Evolutionary conservation across 2,329 filamentous ascomycete genomes (phyloP).

Genomic region (Atkinsonella texensis): DNA sequence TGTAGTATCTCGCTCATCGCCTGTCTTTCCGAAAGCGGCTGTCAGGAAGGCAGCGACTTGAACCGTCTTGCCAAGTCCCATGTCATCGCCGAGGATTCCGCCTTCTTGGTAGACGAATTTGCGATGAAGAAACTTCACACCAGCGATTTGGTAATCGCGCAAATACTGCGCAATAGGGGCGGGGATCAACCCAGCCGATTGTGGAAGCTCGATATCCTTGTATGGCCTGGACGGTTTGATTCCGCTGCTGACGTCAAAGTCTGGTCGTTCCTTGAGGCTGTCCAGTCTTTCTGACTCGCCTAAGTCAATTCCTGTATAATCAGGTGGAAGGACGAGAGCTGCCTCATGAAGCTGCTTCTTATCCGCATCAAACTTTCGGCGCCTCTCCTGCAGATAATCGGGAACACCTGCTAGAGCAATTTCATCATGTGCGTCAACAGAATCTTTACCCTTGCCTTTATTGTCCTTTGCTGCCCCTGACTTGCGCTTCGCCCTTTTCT

Average conservation of each 20-base stretch:
- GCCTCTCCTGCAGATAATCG: slow-evolving; percentile 59
- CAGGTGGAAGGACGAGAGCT: slow-evolving; percentile 65
- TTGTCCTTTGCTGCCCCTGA: slow-evolving; percentile 16
- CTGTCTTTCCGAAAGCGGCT: slow-evolving; percentile 87
- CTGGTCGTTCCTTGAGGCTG: slow-evolving; percentile 53
- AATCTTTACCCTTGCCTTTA: slow-evolving; percentile 14
- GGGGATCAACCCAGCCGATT: slow-evolving; percentile 72
- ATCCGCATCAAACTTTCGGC: slow-evolving; percentile 55
- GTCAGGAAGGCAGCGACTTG: slow-evolving; percentile 90
- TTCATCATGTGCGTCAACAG: slow-evolving; percentile 28
- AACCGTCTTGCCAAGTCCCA: slow-evolving; percentile 95
- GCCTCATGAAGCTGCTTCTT: slow-evolving; percentile 47
- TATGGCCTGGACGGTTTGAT: slow-evolving; percentile 58
- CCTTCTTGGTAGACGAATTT: slow-evolving; percentile 86
- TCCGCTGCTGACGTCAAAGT: slow-evolving; percentile 42
- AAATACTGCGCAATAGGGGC: slow-evolving; percentile 85
- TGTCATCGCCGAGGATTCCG: slow-evolving; percentile 87
- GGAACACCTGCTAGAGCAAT: slow-evolving; percentile 50
- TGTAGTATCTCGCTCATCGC: slow-evolving; percentile 73
- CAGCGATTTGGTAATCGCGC: slow-evolving; percentile 80
- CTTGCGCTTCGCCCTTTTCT: slow-evolving; percentile 17
- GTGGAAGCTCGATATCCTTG: slow-evolving; percentile 60
- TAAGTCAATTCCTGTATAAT: slow-evolving; percentile 64
- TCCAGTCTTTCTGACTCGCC: slow-evolving; percentile 27
- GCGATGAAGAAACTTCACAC: slow-evolving; percentile 74